Evolutionary conservation across 495 filamentous ascomycete species (phyloP), one percentile per base, ranked within the genome.

Genomic region (Penicillium taxi): DNA sequence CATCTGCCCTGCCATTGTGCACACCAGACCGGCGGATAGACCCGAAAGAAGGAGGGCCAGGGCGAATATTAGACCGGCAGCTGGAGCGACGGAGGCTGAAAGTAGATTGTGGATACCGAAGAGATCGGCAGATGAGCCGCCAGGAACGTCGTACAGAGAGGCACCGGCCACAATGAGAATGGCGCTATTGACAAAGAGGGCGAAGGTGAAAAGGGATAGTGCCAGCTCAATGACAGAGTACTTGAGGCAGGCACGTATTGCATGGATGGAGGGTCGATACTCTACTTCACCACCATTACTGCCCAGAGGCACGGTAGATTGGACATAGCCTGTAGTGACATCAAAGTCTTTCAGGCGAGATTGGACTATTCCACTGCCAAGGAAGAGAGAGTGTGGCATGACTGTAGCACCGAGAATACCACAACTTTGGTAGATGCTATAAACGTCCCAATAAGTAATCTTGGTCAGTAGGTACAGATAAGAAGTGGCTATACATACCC

Each of bases 331-430:
- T 9, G 58, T 52, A 27, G 67, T 70, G 15, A 64, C 53, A 55
- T 95, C 88, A 48, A 82, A 94, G 27, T 90, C 81, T 34, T 73
- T 73, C 2, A 95, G 77, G 6, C 88, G 80, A 7, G 83, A 66
- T 56, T 94, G 85, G 0, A 94, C 85, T 30, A 94, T 81, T 8
- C 86, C 88, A 30, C 80, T 86, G n/a, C 88, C 88, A 5, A 95
- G 73, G 49, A 87, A 94, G 19, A 95, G 72, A 32, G 80, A 85
- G 58, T 95, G 88, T 4, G 88, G 88, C 88, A 95, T 95, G 15
- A 95, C 86, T 2, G 88, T 95, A 11, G 88, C 88, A 15, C 88
- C 88, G 8, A 95, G 73, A 45, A 95, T 95, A 39, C 87, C 88
- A 52, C 88, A 94, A 36, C 85, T 82, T 59, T 91, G 84, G 62